Base-by-base conservation (phyloP, 2,329 filamentous ascomycete species). In the Helotiales sp. region DNA sequence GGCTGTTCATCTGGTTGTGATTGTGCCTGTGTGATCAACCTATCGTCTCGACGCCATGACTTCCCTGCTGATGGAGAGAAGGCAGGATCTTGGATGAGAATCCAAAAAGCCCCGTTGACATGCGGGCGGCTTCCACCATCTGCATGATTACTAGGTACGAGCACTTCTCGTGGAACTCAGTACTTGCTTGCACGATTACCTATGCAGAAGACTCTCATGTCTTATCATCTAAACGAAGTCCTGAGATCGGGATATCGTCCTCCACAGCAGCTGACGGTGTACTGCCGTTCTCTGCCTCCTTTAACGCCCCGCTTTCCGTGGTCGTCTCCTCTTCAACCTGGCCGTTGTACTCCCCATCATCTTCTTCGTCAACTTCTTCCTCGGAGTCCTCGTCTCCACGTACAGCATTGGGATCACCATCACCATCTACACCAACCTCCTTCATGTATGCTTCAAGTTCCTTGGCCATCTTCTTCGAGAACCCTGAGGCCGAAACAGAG, bases 381-480 rank as follows among this genome's bases (percentile, higher is more conserved):
- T 74, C 76, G 6, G 71, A 72, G n/a, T 75, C 74, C 44, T 75
- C 71, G 42, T 72, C 67, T 38, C 69, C 63, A 47, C 67, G 57
- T 25, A 62, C 33, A 33, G 67, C 68, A 49, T 66, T 59, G 12
- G 67, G 68, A 50, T 69, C 71, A 19, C 70, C 72, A 52, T 77
- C 75, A 15, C 72, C 71, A 31, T 85, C 81, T 12, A 81, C 79
- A 8, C 83, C 84, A 46, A 87, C 80, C 52, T 86, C 83, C 70
- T 92, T 88, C 76, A 99, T 95, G 64, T 96, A 96, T 9, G 85
- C 83, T 70, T 97, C 95, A 15, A 99, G 77, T 66, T 99, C 95
- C 73, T 95, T 96, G 15, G 91, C 84, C 89, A 97, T 96, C 77
- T 96, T 98, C 78, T 89, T 96, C 19, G 91, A 96, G 73, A 99